phyloP scores from a whole-genome alignment of 768 basidiomycete genomes.

The Mycena albidolilacea region DNA sequence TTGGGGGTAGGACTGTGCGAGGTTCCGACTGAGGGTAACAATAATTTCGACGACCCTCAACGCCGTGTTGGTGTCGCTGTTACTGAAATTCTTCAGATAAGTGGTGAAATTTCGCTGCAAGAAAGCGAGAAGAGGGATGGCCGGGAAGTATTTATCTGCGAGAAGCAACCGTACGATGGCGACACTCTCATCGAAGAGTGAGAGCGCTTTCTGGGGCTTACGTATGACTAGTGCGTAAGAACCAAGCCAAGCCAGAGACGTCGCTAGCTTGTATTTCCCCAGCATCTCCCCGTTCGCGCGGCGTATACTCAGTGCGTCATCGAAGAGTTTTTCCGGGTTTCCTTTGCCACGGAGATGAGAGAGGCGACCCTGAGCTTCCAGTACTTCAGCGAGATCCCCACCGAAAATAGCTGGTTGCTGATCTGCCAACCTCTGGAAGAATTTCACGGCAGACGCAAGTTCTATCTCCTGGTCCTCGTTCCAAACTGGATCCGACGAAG shows the following conservation, averaged over 20 bases:
- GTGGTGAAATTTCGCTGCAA: slow-evolving; percentile 28
- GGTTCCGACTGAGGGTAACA: slow-evolving; percentile 17
- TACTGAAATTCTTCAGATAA: slow-evolving; percentile 14
- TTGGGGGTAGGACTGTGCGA: slow-evolving; percentile 21
- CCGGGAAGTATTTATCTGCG: slow-evolving; percentile 10
- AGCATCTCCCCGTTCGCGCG: not conserved
- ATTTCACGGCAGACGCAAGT: slow-evolving; percentile 19
- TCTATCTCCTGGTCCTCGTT: slow-evolving; percentile 27
- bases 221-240: slow-evolving; percentile 16
- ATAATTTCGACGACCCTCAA: slow-evolving; percentile 24
- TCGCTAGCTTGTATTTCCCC: slow-evolving; percentile 32
- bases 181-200: slow-evolving; percentile 30
- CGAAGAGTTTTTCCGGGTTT: slow-evolving; percentile 18
- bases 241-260: slow-evolving; percentile 19
- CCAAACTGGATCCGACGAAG: slow-evolving; percentile 6
- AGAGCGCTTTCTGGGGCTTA: slow-evolving; percentile 30
- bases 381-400: slow-evolving; percentile 36
- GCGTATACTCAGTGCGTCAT: slow-evolving; percentile 32
- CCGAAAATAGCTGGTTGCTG: slow-evolving; percentile 29
- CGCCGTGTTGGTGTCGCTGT: slow-evolving; percentile 7
- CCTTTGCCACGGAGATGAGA: slow-evolving; percentile 8
- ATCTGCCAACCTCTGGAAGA: slow-evolving; percentile 32
- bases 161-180: slow-evolving; percentile 24
- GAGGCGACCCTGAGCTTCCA: slow-evolving; percentile 35
- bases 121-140: slow-evolving; percentile 22